Base-by-base conservation (phyloP, 1,284 basidiomycete species). In the Puccinia coronata region DNA sequence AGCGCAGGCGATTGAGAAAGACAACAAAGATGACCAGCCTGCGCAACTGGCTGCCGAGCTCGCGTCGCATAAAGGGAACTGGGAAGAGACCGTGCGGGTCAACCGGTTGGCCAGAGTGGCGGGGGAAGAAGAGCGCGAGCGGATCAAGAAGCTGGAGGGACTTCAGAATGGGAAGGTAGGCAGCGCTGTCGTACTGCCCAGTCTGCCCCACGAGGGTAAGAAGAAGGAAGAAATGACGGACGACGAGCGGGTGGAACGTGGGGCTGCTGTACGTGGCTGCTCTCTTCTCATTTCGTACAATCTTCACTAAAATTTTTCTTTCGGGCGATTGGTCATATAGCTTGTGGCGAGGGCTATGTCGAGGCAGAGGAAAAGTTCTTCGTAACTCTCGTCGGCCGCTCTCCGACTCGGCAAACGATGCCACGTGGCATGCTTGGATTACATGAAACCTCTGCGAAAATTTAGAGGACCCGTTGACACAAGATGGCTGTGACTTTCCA, bases 201-300 rank as follows among this genome's bases (percentile, higher is more conserved):
- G 63, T 41, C 47, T 80, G 36, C 83, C 84, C 1, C 82, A 83
- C 25, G 83, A 85, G 51, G 84, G 83, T 16, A 84, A 83, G 76
- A 74, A 51, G n/a, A 70, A 65, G 25, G 79, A 83, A 47, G 84
- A 84, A 5, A 83, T 85, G 83, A 83, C 78, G 1, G 83, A 85
- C 39, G 74, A 84, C 59, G 82, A 85, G 63, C 74, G 82, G 31
- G 82, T 77, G 18, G 84, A 85, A 55, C 59, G 84, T n/a, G 84
- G 84, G 0, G 79, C 84, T 18, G 84, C 84, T 49, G 78, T 80
- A 57, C 47, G 78, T 63, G 23, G 23, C 34, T 41, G 34, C 55
- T 47, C 61, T 43, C 43, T n/a, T n/a, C n/a, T n/a, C n/a, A n/a
- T 18, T 57, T 20, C 3, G 49, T 51, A 49, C 14, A n/a, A n/a